Evolutionary conservation across 352 stramenopile genomes (phyloP).

Genomic region (Elongisporangium anandrum): DNA sequence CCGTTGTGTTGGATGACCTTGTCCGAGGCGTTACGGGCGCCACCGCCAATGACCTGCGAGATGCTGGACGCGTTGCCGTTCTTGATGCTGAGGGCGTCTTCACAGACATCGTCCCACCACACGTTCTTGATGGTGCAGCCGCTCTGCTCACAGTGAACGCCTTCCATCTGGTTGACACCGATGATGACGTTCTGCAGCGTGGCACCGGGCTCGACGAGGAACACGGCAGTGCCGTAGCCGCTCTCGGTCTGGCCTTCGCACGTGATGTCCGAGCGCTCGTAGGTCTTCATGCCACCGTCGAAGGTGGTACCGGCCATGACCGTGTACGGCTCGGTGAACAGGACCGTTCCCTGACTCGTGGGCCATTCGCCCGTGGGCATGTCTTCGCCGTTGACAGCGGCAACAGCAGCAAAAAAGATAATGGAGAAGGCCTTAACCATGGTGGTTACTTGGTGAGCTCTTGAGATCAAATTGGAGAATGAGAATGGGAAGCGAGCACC

Average conservation of each 20-base stretch:
- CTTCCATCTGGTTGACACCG: conserved; percentile 26
- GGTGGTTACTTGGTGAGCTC: background rate
- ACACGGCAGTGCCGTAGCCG: conserved; percentile 18
- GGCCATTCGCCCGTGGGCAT: conserved; percentile 28
- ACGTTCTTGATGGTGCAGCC: conserved; percentile 30
- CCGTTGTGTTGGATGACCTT: no score
- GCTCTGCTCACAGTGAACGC: conserved; percentile 24
- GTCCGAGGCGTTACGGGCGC: no score
- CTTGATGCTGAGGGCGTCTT: conserved; percentile 33
- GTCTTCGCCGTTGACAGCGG: conserved; percentile 8
- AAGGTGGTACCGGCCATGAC: conserved; percentile 24
- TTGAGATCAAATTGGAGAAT: no score
- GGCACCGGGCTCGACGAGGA: conserved; percentile 25
- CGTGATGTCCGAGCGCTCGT: conserved; percentile 31
- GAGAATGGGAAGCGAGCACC: no score
- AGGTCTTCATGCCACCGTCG: conserved; percentile 30
- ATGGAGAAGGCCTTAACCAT: conserved; percentile 21
- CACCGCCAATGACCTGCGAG: conserved; percentile 11
- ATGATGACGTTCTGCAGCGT: conserved; percentile 44
- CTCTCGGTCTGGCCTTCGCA: conserved; percentile 23
- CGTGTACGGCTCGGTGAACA: conserved; percentile 24
- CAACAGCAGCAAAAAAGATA: conserved; percentile 5
- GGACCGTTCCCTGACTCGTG: conserved; percentile 19
- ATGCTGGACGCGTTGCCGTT: conserved; percentile 20
- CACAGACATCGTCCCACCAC: conserved; percentile 33